phyloP scores from a whole-genome alignment of 345 rosid genomes.

The Lepidium sativum region DNA sequence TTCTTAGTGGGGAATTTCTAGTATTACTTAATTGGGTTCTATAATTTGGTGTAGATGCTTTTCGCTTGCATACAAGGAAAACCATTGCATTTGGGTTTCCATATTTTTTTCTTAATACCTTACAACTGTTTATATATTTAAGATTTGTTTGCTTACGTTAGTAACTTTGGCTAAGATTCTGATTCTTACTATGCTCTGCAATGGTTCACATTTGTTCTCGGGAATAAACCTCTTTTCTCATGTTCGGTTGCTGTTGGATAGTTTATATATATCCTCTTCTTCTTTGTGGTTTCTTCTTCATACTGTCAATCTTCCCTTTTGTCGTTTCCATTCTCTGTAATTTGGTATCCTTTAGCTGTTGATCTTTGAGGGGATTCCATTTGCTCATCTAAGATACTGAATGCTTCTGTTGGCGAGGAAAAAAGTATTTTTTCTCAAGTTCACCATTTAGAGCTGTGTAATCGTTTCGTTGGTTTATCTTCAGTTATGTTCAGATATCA shows the following conservation, averaged over 20 bases:
- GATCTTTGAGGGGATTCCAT: constrained; percentile 2
- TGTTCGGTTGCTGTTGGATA: background rate
- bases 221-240: constrained; percentile 37
- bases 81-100: constrained; percentile 7
- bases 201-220: constrained; percentile 34
- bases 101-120: constrained; percentile 10
- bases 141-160: constrained; percentile 14
- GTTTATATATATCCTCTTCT: constrained; percentile 15
- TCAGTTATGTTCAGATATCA: background rate
- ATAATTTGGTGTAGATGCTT: constrained; percentile 24
- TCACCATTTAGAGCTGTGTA: background rate
- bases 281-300: constrained; percentile 48
- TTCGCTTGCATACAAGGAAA: constrained; percentile 7
- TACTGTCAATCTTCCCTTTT: constrained; percentile 36
- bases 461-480: background rate
- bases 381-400: constrained; percentile 31
- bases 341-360: constrained; percentile 4
- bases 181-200: constrained; percentile 34
- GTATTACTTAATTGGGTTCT: constrained; percentile 9
- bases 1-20: background rate
- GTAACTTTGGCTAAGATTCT: constrained; percentile 7
- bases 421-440: background rate
- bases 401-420: constrained; percentile 29
- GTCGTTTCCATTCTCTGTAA: constrained; percentile 4
- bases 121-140: constrained; percentile 3